Percentiles rank a stretch among this genome's conserved stretches.
phyloP scores from a whole-genome alignment of 2,329 filamentous ascomycete genomes.

The Phialocephala sp. region DNA sequence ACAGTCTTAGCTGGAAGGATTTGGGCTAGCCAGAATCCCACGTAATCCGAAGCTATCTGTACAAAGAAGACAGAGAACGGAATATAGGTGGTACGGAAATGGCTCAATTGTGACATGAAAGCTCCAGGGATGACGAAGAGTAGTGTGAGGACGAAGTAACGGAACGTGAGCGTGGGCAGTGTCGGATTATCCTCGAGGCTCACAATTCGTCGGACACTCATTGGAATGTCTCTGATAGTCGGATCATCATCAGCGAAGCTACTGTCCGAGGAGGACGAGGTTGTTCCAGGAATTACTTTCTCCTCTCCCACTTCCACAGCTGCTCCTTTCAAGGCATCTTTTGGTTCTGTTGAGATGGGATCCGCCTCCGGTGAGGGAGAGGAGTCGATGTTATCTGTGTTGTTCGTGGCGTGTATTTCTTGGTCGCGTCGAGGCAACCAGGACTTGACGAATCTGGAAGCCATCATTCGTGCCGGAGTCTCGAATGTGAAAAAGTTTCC shows the following conservation, averaged over 20 bases:
- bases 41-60: slow-evolving; percentile 47
- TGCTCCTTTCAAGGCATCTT: neutral
- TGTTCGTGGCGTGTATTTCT: neutral
- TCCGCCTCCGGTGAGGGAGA: neutral
- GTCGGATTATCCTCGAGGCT: slow-evolving; percentile 10
- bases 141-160: slow-evolving; percentile 9
- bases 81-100: slow-evolving; percentile 6
- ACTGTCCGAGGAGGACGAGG: neutral
- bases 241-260: slow-evolving; percentile 1
- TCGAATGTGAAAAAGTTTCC: neutral
- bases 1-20: slow-evolving; percentile 53
- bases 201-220: slow-evolving; percentile 8
- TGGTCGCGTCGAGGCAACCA: neutral
- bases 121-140: slow-evolving; percentile 11
- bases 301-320: slow-evolving; percentile 1
- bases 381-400: neutral
- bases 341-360: neutral
- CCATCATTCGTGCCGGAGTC: neutral
- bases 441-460: slow-evolving; percentile 2
- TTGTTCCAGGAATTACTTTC: neutral
- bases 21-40: slow-evolving; percentile 51
- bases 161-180: neutral
- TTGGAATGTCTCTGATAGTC: neutral
- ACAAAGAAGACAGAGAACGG: slow-evolving; percentile 21
- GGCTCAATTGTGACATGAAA: slow-evolving; percentile 10